Base-by-base conservation (phyloP, 495 filamentous ascomycete genomes). In the Daldinia decipiens region DNA sequence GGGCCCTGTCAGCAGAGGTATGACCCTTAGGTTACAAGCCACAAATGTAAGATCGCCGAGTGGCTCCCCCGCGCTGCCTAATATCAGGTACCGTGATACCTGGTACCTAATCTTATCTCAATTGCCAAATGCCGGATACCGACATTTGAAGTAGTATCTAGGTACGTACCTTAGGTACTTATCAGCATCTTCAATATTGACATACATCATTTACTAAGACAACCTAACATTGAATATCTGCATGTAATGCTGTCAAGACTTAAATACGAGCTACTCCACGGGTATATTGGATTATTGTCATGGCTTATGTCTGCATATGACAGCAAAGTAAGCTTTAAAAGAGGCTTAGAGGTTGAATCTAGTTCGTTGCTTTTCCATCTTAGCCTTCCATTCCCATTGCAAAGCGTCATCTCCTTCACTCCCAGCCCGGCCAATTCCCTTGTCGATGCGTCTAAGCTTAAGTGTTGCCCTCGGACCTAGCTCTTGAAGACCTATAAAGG, bases 331-430 rank as follows among this genome's bases (percentile, higher is more conserved):
- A 47, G 43, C 43, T 21, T 21, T 2, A 24, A 1, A 21, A 21
- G n/a, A 5, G 53, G 13, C 21, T 76, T 83, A 98, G 62, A 98
- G 84, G 77, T 95, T 93, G 79, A 98, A 99, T 81, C 90, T 91
- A 64, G 94, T 99, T 74, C 95, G 85, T 80, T 90, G 79, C 83
- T 97, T 98, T 83, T 99, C 95, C 90, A 94, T 94, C 78, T 87
- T 86, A 4, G 90, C 90, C 82, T 95, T 93, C 95, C 95, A 98
- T 76, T 95, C 87, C 94, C 95, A 98, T 72, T 89, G 87, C n/a
- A 85, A 74, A 2, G 84, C 86, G 74, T 89, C 86, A 31, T 84
- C 80, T 32, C 85, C 85, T 76, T 95, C 92, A 76, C 93, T 92
- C 31, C 93, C 93, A 21, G 85, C 87, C 64, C 89, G 83, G 65